phyloP scores from a whole-genome alignment of 225 moss, liverwort and hornwort species.

The Pleurozium schreberi region DNA sequence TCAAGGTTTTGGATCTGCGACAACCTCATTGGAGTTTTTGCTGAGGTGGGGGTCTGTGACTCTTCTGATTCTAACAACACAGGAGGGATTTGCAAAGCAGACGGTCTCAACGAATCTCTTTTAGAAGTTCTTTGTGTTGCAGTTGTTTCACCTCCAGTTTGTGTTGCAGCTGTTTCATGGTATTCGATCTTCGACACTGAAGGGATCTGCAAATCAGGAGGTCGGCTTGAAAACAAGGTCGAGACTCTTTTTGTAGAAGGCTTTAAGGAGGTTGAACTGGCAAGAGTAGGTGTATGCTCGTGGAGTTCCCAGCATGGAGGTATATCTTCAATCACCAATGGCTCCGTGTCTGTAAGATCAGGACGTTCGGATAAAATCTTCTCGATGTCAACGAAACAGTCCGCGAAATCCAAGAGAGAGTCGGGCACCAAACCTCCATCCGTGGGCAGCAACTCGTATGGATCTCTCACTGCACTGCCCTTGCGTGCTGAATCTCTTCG shows the following conservation, averaged over 20 bases:
- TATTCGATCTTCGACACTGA: neutral
- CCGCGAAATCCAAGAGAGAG: neutral
- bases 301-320: neutral
- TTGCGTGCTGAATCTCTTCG: neutral
- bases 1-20: neutral
- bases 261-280: neutral
- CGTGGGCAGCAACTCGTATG: neutral
- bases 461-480: neutral
- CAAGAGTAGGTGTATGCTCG: neutral
- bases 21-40: neutral
- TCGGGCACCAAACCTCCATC: neutral
- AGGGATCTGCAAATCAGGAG: neutral
- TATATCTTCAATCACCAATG: neutral
- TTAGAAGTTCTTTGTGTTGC: neutral
- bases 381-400: constrained; percentile 3
- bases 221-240: neutral
- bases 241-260: neutral
- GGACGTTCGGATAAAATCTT: neutral
- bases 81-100: neutral
- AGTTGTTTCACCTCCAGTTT: neutral
- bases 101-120: neutral
- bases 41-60: neutral
- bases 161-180: neutral
- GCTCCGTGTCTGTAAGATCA: neutral
- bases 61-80: neutral